phyloP scores from a whole-genome alignment of 257 asterid species.

The Paulownia fortunei region DNA sequence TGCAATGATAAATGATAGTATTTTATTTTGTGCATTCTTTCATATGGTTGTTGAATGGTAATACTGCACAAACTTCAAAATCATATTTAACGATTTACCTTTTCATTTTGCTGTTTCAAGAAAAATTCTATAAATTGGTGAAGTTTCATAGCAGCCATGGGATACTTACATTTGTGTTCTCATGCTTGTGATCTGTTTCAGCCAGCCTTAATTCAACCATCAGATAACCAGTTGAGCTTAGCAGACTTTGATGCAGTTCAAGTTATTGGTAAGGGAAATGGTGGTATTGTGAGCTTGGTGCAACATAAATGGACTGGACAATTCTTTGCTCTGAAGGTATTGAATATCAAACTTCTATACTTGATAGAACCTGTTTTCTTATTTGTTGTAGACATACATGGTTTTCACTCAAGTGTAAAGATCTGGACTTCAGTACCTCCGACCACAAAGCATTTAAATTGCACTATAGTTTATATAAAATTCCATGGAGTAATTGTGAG shows the following conservation, averaged over 20 bases:
- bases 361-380: background rate
- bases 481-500: background rate
- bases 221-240: conserved; percentile 88
- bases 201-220: conserved; percentile 82
- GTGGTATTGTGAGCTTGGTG: conserved; percentile 91
- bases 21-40: background rate
- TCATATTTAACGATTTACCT: background rate
- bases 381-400: background rate
- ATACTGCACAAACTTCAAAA: background rate
- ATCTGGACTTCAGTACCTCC: too few species aligned
- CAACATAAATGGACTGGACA: conserved; percentile 96
- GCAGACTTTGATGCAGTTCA: conserved; percentile 91
- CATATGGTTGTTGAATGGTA: background rate
- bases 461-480: background rate
- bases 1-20: background rate
- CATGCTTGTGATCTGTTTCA: conserved; percentile 36
- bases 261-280: conserved; percentile 95
- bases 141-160: background rate
- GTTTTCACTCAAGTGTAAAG: background rate
- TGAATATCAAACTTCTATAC: background rate
- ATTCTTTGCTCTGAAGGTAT: conserved; percentile 93
- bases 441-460: too few species aligned
- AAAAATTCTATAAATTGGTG: background rate
- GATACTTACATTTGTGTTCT: background rate
- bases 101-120: background rate